These are phyloP conservation scores for Cytospora piceae DNA, from an alignment of 2,329 filamentous ascomycete species.

Conservation along the genomic window DNA sequence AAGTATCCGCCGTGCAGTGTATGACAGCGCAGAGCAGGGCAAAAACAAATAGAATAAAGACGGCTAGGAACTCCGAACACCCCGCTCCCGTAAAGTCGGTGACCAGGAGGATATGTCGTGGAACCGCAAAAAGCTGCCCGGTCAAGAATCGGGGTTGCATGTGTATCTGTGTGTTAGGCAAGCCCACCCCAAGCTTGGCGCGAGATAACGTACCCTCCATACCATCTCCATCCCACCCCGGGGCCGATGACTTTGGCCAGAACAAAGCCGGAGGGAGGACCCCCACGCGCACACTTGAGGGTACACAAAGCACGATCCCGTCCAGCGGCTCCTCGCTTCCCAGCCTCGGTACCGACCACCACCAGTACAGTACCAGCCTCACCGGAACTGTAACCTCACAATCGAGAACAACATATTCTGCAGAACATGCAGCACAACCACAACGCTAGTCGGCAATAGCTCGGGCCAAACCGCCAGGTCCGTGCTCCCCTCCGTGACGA, in stretches of 20 bases:
- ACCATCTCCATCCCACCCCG: neutral
- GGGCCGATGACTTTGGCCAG: neutral
- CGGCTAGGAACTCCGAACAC: constrained; percentile 11
- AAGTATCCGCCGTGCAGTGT: constrained; percentile 10
- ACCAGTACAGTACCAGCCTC: constrained; percentile 32
- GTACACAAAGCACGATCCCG: neutral
- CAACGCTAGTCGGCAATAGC: constrained; percentile 66
- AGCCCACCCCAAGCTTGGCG: neutral
- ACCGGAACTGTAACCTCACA: constrained; percentile 63
- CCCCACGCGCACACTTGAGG: neutral
- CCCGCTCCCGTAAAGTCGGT: constrained; percentile 5
- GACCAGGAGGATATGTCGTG: constrained; percentile 5
- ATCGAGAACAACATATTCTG: constrained; percentile 76
- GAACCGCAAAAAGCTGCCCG: constrained; percentile 7
- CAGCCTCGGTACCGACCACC: neutral
- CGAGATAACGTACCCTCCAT: neutral
- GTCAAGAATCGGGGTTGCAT: neutral
- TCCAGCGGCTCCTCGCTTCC: neutral
- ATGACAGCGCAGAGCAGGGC: constrained; percentile 14
- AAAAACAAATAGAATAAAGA: constrained; percentile 3
- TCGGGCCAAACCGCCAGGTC: constrained; percentile 70
- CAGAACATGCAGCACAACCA: constrained; percentile 68
- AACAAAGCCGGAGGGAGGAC: neutral
- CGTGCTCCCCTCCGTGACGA: constrained; percentile 66
- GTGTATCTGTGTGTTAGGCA: neutral